Evolutionary conservation across 331 rosid species (phyloP).

Genomic region (Phaseolus coccineus): DNA sequence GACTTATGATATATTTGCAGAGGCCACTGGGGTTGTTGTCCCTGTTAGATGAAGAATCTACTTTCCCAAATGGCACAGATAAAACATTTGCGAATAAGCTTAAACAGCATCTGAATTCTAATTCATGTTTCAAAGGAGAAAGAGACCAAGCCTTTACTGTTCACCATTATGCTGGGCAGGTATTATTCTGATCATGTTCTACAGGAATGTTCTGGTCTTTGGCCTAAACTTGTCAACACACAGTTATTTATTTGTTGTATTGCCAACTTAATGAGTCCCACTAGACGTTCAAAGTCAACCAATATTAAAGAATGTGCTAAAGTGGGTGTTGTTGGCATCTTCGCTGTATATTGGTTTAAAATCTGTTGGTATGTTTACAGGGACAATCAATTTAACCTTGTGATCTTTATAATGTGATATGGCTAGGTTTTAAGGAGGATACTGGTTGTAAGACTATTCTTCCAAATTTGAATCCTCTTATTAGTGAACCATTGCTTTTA

Average conservation of each 20-base stretch:
- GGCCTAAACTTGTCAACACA: background rate
- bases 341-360: background rate
- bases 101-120: conserved; percentile 82
- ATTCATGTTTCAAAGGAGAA: conserved; percentile 83
- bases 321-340: background rate
- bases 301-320: background rate
- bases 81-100: conserved; percentile 87
- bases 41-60: conserved; percentile 87
- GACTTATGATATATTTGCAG: conserved; percentile 57
- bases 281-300: background rate
- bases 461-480: conserved; percentile 9
- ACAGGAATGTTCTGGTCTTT: background rate
- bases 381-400: background rate
- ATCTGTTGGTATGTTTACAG: background rate
- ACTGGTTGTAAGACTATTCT: background rate
- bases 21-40: conserved; percentile 88
- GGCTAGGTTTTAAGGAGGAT: conserved; percentile 17
- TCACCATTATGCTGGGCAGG: conserved; percentile 92
- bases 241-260: background rate
- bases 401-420: background rate
- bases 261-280: background rate
- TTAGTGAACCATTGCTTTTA: conserved; percentile 26
- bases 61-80: conserved; percentile 88
- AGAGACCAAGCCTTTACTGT: conserved; percentile 82
- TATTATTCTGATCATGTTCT: conserved; percentile 51